Conservation (phyloP, 176 grass and related monocot genomes). For the Carex kokanica region DNA sequence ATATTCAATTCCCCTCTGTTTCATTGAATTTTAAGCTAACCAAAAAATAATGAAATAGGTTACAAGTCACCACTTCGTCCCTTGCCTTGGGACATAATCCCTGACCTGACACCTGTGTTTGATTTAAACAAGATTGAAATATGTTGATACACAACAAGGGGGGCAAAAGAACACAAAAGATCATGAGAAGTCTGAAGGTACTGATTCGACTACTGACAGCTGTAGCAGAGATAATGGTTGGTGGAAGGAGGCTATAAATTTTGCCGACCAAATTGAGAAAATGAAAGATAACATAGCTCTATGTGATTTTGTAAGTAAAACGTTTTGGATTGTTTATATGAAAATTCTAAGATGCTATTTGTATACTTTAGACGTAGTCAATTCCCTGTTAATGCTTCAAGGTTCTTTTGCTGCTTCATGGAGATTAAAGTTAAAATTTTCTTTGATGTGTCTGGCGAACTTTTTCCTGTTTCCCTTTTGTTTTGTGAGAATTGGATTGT, state of each 20-base stretch:
- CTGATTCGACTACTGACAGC: slow-evolving; percentile 19
- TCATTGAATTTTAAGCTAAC: not conserved
- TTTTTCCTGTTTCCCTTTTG: not conserved
- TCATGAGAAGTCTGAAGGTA: not conserved
- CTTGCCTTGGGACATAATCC: slow-evolving; percentile 55
- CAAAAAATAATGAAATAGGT: slow-evolving; percentile 43
- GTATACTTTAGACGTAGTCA: not conserved
- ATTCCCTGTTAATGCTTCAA: not conserved
- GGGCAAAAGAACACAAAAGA: slow-evolving; percentile 1
- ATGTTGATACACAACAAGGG: slow-evolving; percentile 40
- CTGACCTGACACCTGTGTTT: slow-evolving; percentile 32
- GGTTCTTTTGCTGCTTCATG: not conserved
- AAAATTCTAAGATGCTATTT: too few relatives aligned
- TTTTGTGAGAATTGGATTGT: not conserved
- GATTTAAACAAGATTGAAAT: slow-evolving; percentile 38
- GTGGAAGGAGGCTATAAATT: slow-evolving; percentile 74
- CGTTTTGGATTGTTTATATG: slow-evolving; percentile 11
- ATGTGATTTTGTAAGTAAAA: slow-evolving; percentile 40
- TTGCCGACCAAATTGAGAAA: slow-evolving; percentile 66
- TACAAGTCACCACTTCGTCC: slow-evolving; percentile 77
- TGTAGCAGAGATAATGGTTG: slow-evolving; percentile 52
- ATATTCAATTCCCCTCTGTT: not conserved
- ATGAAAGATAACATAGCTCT: slow-evolving; percentile 19
- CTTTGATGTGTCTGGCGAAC: not conserved
- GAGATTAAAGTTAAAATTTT: not conserved